Conservation (phyloP, 2,329 filamentous ascomycete genomes). For the Claviceps purpurea region DNA sequence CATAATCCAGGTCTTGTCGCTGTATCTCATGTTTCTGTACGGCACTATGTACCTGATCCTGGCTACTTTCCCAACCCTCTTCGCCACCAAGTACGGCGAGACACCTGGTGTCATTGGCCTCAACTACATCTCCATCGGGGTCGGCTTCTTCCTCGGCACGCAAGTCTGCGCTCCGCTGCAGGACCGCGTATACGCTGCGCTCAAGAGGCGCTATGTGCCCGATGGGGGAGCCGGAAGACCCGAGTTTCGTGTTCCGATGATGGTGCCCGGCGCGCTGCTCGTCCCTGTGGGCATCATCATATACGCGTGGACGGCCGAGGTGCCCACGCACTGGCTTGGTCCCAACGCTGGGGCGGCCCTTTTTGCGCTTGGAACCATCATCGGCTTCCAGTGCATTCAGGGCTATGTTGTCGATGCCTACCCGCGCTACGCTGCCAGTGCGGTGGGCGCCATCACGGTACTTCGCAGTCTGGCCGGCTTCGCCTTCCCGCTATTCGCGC, state of each 20-base stretch:
- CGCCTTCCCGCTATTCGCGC: conserved; percentile 37
- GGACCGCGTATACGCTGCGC: conserved; percentile 29
- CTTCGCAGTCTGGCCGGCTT: conserved; percentile 35
- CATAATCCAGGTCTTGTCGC: conserved; percentile 46
- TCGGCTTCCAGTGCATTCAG: conserved; percentile 30
- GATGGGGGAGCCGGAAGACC: conserved; percentile 18
- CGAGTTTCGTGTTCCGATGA: conserved; percentile 30
- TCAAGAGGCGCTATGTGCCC: conserved; percentile 14
- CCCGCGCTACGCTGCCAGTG: conserved; percentile 31
- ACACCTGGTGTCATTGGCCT: conserved; percentile 26
- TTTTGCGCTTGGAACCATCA: conserved; percentile 24
- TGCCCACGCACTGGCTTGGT: conserved; percentile 29
- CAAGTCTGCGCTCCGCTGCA: conserved; percentile 21
- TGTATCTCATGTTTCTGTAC: conserved; percentile 54
- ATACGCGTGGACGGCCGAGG: conserved; percentile 12
- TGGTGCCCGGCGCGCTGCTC: conserved; percentile 26
- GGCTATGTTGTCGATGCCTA: conserved; percentile 34
- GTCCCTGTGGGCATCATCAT: conserved; percentile 30
- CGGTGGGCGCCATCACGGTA: conserved; percentile 29
- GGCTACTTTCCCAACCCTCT: conserved; percentile 38
- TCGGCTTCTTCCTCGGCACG: conserved; percentile 18
- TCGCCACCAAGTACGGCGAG: conserved; percentile 25
- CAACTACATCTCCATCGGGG: conserved; percentile 17
- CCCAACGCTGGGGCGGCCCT: conserved; percentile 30
- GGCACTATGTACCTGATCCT: conserved; percentile 45